These are phyloP conservation scores for Maudiozyma saulgeensis DNA, from an alignment of 805 yeast species.

Conservation along the genomic window DNA sequence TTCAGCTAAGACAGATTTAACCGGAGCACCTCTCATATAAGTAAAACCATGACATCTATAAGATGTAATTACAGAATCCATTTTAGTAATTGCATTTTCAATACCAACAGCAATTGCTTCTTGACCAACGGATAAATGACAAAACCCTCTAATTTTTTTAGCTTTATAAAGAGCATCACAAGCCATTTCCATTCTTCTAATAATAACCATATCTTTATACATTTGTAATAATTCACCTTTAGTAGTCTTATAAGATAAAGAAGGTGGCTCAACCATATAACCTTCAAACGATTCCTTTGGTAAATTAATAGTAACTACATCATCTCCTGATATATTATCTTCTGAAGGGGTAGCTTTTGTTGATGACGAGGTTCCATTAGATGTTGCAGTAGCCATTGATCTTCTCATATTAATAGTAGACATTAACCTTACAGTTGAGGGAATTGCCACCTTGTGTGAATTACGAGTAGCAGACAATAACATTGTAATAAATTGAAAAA, in stretches of 20 bases:
- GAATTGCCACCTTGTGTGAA: background rate
- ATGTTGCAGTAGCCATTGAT: background rate
- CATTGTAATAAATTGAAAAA: background rate
- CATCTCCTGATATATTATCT: slow-evolving; percentile 4
- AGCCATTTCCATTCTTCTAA: slow-evolving; percentile 98
- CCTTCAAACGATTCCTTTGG: slow-evolving; percentile 81
- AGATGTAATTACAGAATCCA: slow-evolving; percentile 89
- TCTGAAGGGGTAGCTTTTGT: background rate
- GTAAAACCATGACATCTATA: slow-evolving; percentile 99
- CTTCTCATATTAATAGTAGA: background rate
- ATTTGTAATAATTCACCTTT: slow-evolving; percentile 74
- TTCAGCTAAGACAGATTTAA: slow-evolving; percentile 85
- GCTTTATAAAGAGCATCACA: slow-evolving; percentile 97
- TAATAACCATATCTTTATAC: slow-evolving; percentile 92
- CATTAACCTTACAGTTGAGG: background rate
- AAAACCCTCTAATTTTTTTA: slow-evolving; percentile 96
- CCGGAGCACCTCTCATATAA: slow-evolving; percentile 90
- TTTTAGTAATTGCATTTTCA: slow-evolving; percentile 79
- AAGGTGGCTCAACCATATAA: slow-evolving; percentile 69
- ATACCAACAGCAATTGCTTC: slow-evolving; percentile 99
- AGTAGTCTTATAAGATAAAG: slow-evolving; percentile 63
- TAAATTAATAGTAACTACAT: slow-evolving; percentile 42
- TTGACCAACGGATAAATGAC: slow-evolving; percentile 97
- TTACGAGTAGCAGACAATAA: background rate
- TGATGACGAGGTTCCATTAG: background rate